phyloP scores from a whole-genome alignment of 2,329 filamentous ascomycete species.

The Alternaria rosae region DNA sequence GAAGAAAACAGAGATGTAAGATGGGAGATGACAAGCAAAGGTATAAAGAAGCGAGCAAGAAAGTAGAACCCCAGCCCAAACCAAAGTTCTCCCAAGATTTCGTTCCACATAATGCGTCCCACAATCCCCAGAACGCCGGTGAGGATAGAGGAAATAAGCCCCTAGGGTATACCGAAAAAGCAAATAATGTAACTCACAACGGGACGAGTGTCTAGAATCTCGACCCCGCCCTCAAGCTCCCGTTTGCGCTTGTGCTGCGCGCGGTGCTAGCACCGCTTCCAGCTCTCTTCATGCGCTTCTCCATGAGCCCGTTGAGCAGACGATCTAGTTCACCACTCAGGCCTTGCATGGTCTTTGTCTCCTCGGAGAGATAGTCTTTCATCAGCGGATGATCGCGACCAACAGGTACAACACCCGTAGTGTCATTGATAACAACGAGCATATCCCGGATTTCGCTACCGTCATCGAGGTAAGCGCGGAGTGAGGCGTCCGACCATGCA shows the following conservation, averaged over 20 bases:
- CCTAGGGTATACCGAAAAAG: conserved; percentile 15
- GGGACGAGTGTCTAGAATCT: conserved; percentile 1
- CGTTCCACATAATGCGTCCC: conserved; percentile 2
- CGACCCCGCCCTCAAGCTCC: conserved; percentile 9
- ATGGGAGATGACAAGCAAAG: not conserved
- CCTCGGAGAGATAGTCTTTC: conserved; percentile 80
- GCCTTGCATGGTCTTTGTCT: conserved; percentile 83
- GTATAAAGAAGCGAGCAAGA: not conserved
- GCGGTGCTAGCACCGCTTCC: conserved; percentile 17
- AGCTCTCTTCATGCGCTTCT: conserved; percentile 50
- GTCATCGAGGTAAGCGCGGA: conserved; percentile 91
- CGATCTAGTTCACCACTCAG: conserved; percentile 91
- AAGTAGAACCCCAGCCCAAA: not conserved
- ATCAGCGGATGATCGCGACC: conserved; percentile 86
- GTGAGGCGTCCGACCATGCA: conserved; percentile 84
- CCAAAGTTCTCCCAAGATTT: conserved; percentile 1
- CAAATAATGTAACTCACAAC: conserved; percentile 1
- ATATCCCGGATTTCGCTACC: conserved; percentile 88
- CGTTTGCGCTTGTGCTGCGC: conserved; percentile 16
- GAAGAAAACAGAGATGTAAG: not conserved
- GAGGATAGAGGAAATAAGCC: not conserved
- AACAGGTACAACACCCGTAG: conserved; percentile 79
- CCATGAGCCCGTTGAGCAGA: conserved; percentile 82
- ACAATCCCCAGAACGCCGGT: not conserved
- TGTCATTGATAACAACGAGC: conserved; percentile 91